Evolutionary conservation across 1,284 basidiomycete species (phyloP), one percentile per base, ranked within the genome.

Genomic region (Leccinum pachyderme): DNA sequence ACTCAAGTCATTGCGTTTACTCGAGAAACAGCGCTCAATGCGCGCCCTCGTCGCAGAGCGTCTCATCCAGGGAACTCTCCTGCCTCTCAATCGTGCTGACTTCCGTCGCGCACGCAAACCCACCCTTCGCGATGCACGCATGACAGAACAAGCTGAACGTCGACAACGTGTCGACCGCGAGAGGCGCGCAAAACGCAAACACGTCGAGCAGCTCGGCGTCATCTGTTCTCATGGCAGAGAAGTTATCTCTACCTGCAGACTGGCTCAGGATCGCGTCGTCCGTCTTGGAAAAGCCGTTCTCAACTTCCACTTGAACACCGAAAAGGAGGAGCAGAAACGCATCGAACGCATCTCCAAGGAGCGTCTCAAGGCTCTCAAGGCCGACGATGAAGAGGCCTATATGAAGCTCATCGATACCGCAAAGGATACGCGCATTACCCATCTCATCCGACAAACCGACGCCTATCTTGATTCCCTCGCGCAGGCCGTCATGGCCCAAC

Each of bases 381-480:
- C 92, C 43, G 95, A 99, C 71, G 96, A 99, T 78, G 97, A 99
- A 78, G 97, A 98, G 73, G 96, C 94, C 18, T 99, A 99, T 73
- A 90, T 99, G 82, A 96, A 95, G 72, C 89, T 99, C 65, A 95
- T 99, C 67, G 97, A 99, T 74, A 98, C 96, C 37, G 97, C 96
- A 59, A 99, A 99, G 74, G 97, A 99, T 68, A 98, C 96, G 13
- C 91, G 97, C 77, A 99, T 99, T 75, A 97, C 95, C 0, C 97
- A 99, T 74, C 79, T 99, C 28, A 77, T 99, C 57, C 82, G 90
- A 50, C 96, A 99, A 77, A 99, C 97, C 13, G 96, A 99, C 67
- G 73, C 87, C 1, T 99, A 96, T 75, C 86, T 99, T 62, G 95
- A 98, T 71, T 94, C 91, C 11, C 86, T 99, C 27, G 93, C 95